Percentiles rank a stretch among this genome's conserved stretches.
Conservation (phyloP, 2,329 filamentous ascomycete genomes). For the Xylariaceae sp. region DNA sequence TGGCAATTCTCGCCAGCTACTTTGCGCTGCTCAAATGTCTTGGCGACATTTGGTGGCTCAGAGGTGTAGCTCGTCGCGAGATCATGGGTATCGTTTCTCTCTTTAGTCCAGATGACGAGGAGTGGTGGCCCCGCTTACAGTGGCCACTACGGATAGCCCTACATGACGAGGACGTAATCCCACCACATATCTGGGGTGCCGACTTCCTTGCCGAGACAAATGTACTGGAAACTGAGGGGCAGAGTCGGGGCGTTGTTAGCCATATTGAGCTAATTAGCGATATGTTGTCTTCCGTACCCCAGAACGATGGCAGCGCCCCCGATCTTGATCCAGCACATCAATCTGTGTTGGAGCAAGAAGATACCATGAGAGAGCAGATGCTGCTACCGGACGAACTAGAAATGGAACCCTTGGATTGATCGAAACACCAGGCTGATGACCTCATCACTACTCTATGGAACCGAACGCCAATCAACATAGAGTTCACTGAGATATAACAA, state of each 20-base stretch:
- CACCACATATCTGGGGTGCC: slow-evolving; percentile 54
- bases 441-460: too few species aligned
- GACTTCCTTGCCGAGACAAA: slow-evolving; percentile 45
- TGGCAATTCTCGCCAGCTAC: slow-evolving; percentile 63
- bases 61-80: slow-evolving; percentile 61
- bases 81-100: slow-evolving; percentile 60
- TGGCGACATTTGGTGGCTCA: slow-evolving; percentile 65
- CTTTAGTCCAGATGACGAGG: slow-evolving; percentile 52
- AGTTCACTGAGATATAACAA: too few species aligned
- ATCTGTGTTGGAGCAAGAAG: slow-evolving; percentile 16
- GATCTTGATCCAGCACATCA: slow-evolving; percentile 19
- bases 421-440: too few species aligned
- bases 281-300: slow-evolving; percentile 32
- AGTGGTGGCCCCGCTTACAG: slow-evolving; percentile 59
- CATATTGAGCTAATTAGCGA: slow-evolving; percentile 46
- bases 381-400: slow-evolving; percentile 18
- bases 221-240: slow-evolving; percentile 30
- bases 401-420: slow-evolving; percentile 20
- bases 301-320: slow-evolving; percentile 14
- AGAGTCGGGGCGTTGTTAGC: slow-evolving; percentile 33
- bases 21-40: slow-evolving; percentile 62
- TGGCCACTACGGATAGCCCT: slow-evolving; percentile 58
- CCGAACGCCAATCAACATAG: too few species aligned
- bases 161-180: slow-evolving; percentile 51
- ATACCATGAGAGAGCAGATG: slow-evolving; percentile 17